Evolutionary conservation across 2,329 filamentous ascomycete species (phyloP), one percentile per base, ranked within the genome.

Genomic region (Thermothelomyces thermophilus): DNA sequence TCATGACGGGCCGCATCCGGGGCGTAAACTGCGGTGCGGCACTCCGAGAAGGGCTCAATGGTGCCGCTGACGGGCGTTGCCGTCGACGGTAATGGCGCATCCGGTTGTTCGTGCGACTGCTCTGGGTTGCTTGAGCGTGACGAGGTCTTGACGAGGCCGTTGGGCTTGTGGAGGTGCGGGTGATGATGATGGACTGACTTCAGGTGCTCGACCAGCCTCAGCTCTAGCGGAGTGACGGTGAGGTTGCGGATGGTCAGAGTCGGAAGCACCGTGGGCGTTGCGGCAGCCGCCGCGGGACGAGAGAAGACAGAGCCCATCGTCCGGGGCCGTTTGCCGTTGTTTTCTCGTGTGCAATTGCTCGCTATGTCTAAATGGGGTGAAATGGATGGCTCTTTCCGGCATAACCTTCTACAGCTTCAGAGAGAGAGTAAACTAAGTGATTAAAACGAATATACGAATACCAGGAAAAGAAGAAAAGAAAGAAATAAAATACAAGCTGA

Each of bases 211-310:
- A 91, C 73, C 52, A 64, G 67, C 66, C 82, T 83, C 60, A 96
- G 77, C 58, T 84, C 80, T 48, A 95, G 72, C n/a, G 82, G 75
- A 42, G 79, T 83, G 50, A 79, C 73, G 39, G 87, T 91, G 57
- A 95, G 72, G 67, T 96, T 96, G 61, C 90, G 88, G 61, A 96
- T 80, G 4, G 79, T 86, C 58, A 95, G 71, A 50, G 50, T 50
- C 56, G 59, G 40, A 40, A 45, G 33, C 24, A 24, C 26, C 10
- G 28, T 40, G 17, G 48, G 50, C n/a, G 41, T 46, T 35, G 33
- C n/a, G 5, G 48, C 35, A 13, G 48, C 51, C 36, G 48, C 33
- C 19, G 31, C 24, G 6, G 53, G 44, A 2, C 44, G 44, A 13
- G 53, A 55, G 14, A 36, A 34, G 16, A 24, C 40, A 14, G 31